Conservation (phyloP, 345 rosid genomes). For the Xanthoceras sorbifolium region DNA sequence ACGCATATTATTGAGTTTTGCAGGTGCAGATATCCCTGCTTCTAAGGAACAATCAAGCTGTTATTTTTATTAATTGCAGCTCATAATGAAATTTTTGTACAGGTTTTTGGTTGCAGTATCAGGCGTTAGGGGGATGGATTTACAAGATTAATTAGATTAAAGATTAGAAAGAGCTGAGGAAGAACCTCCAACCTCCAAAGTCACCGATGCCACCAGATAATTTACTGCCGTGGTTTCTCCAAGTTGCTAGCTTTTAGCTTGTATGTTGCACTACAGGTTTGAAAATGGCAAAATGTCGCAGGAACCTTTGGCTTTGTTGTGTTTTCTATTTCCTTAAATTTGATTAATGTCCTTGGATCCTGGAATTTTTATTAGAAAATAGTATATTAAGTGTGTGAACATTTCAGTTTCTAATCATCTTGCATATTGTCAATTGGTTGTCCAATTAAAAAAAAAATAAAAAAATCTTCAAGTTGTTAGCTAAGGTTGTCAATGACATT, state of each 20-base stretch:
- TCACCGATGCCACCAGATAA: not conserved
- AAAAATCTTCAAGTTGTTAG: too few species aligned
- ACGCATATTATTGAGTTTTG: conserved; percentile 34
- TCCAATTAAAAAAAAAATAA: too few species aligned
- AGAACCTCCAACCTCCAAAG: not conserved
- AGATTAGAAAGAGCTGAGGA: too few species aligned
- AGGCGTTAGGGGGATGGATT: conserved; percentile 10
- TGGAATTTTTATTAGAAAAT: not conserved
- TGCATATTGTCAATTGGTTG: too few species aligned
- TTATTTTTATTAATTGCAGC: conserved; percentile 29
- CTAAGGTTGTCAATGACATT: too few species aligned
- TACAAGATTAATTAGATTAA: not conserved
- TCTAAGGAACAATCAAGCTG: conserved; percentile 21
- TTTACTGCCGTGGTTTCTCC: not conserved
- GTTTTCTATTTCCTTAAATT: not conserved
- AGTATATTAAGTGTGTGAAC: not conserved
- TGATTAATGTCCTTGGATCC: not conserved
- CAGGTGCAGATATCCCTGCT: conserved; percentile 56
- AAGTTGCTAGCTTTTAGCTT: not conserved
- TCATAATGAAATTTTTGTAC: conserved; percentile 41
- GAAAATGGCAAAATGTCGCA: too few species aligned
- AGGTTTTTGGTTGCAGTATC: conserved; percentile 23
- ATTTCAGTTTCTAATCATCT: too few species aligned
- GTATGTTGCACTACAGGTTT: not conserved
- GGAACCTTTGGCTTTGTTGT: not conserved